A percentile compares a stretch with the other conserved stretches of the same genome.
Evolutionary conservation across 2,329 filamentous ascomycete genomes (phyloP).

Genomic region (Capronia americana): DNA sequence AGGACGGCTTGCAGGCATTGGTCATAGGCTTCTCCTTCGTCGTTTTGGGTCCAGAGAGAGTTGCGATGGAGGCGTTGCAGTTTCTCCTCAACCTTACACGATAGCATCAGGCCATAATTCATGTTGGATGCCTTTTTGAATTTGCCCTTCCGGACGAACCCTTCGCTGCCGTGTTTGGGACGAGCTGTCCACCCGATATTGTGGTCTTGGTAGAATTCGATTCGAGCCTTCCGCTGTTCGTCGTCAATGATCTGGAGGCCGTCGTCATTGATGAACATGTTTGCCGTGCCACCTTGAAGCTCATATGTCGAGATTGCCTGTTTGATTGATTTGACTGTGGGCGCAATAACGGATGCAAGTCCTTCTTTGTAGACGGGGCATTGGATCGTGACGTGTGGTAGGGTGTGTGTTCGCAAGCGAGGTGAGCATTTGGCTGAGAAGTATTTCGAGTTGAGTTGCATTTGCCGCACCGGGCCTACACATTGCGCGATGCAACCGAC

Average conservation of each 20-base stretch:
- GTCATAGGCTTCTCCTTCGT: slow-evolving; percentile 52
- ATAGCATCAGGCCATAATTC: slow-evolving; percentile 72
- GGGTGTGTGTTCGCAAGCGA: slow-evolving; percentile 58
- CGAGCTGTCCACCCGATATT: slow-evolving; percentile 58
- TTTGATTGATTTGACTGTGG: slow-evolving; percentile 63
- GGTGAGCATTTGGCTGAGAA: slow-evolving; percentile 76
- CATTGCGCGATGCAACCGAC: slow-evolving; percentile 76
- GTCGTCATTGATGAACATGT: slow-evolving; percentile 50
- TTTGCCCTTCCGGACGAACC: slow-evolving; percentile 61
- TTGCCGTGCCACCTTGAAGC: slow-evolving; percentile 57
- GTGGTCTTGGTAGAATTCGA: slow-evolving; percentile 58
- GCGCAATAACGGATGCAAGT: slow-evolving; percentile 68
- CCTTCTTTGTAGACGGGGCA: slow-evolving; percentile 91
- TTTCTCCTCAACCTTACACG: slow-evolving; percentile 67
- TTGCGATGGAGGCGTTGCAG: slow-evolving; percentile 45
- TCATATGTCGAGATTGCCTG: slow-evolving; percentile 66
- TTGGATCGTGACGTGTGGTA: slow-evolving; percentile 71
- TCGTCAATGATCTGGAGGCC: slow-evolving; percentile 49
- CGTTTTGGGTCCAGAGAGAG: slow-evolving; percentile 52
- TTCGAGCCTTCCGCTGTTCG: slow-evolving; percentile 52
- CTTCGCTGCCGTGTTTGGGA: slow-evolving; percentile 65
- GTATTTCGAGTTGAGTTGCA: slow-evolving; percentile 78
- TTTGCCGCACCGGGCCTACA: slow-evolving; percentile 75
- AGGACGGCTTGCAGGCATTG: slow-evolving; percentile 52
- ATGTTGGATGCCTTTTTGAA: slow-evolving; percentile 80